Conservation (phyloP, 768 basidiomycete species). For the Hericium alpestre region DNA sequence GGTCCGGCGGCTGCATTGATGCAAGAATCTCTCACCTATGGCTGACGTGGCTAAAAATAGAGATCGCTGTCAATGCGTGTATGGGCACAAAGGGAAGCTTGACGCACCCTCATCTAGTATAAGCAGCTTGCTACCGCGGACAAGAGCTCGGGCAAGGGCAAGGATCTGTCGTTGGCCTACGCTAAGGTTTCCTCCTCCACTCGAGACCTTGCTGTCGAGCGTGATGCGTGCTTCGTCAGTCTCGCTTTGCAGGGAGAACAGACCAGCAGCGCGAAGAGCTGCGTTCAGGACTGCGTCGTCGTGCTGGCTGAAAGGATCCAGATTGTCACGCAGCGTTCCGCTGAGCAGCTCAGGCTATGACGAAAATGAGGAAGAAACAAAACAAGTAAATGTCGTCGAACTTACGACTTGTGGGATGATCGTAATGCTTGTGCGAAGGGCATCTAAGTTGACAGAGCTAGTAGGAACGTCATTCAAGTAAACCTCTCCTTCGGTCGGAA, state of each 20-base stretch:
- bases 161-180: conserved; percentile 55
- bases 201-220: conserved; percentile 34
- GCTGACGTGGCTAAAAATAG: neutral
- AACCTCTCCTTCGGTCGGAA: conserved; percentile 41
- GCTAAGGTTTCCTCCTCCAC: conserved; percentile 36
- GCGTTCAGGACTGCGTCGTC: conserved; percentile 43
- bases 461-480: conserved; percentile 40
- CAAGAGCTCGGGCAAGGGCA: conserved; percentile 48
- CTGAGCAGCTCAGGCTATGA: conserved; percentile 38
- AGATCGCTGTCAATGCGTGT: neutral
- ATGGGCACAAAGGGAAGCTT: neutral
- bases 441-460: conserved; percentile 38
- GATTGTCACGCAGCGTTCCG: conserved; percentile 45
- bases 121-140: conserved; percentile 44
- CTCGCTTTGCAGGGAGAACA: conserved; percentile 30
- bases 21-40: no score
- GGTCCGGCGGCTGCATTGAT: no score
- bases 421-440: conserved; percentile 41
- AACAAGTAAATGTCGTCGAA: neutral
- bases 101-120: conserved; percentile 44
- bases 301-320: conserved; percentile 50
- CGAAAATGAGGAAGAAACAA: neutral
- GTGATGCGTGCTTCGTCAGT: conserved; percentile 27
- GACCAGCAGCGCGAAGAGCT: conserved; percentile 37
- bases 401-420: conserved; percentile 50